Percentiles rank a stretch among this genome's conserved stretches.
phyloP scores from a whole-genome alignment of 2,329 filamentous ascomycete species.

The Diplodia scrobiculata region DNA sequence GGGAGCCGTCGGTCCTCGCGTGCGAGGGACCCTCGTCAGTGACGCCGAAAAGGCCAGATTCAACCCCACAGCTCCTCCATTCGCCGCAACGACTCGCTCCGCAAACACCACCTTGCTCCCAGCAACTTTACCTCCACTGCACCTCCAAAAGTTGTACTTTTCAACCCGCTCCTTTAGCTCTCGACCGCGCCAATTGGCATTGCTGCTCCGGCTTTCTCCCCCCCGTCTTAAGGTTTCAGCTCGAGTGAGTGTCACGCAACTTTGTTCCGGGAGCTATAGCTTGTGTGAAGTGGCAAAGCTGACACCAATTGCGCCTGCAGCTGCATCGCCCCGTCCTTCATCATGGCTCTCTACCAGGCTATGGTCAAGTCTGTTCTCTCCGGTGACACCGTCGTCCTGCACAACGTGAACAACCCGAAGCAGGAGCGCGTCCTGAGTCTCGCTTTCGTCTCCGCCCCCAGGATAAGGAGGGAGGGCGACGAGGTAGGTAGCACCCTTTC shows the following conservation, averaged over 20 bases:
- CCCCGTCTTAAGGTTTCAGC: conserved; percentile 17
- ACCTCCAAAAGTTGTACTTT: conserved; percentile 4
- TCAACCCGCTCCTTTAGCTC: neutral
- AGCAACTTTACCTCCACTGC: conserved; percentile 11
- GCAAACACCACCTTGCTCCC: conserved; percentile 14
- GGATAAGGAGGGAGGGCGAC: conserved; percentile 83
- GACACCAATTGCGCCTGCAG: conserved; percentile 21
- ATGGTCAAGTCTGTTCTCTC: conserved; percentile 88
- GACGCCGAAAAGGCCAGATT: conserved; percentile 29
- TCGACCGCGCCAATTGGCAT: neutral
- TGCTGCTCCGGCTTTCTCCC: neutral
- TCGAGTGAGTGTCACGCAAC: conserved; percentile 29
- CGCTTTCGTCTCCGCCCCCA: conserved; percentile 87
- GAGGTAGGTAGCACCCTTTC: conserved; percentile 57
- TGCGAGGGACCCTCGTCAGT: conserved; percentile 21
- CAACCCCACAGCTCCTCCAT: conserved; percentile 27
- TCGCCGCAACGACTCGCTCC: conserved; percentile 19
- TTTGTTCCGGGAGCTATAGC: conserved; percentile 24
- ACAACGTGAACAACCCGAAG: conserved; percentile 76
- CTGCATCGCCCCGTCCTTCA: conserved; percentile 8
- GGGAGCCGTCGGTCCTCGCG: neutral
- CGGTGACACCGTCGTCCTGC: conserved; percentile 86
- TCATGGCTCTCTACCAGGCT: conserved; percentile 39
- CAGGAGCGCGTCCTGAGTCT: conserved; percentile 86
- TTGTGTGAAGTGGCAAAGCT: conserved; percentile 8